Evolutionary conservation across 768 basidiomycete genomes (phyloP).

Genomic region (Hypholoma sublateritium): DNA sequence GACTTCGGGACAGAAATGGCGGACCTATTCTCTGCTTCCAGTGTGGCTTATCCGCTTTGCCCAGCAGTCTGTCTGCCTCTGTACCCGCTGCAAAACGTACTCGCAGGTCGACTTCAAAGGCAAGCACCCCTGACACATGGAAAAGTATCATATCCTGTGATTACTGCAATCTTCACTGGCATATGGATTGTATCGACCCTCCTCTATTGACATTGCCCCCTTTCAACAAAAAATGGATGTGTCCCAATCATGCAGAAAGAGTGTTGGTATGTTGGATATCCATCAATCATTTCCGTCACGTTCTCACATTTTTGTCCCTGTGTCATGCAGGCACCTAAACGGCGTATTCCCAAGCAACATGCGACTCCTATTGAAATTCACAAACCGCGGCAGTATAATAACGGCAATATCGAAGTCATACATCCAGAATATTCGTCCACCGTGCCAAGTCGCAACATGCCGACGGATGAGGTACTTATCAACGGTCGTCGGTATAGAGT

Average conservation of each 20-base stretch:
- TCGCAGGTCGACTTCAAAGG: conserved; percentile 48
- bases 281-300: not conserved
- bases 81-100: conserved; percentile 55
- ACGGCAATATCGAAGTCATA: conserved; percentile 89
- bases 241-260: conserved; percentile 93
- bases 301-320: not conserved
- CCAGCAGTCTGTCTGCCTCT: conserved; percentile 49
- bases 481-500: conserved; percentile 90
- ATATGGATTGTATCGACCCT: conserved; percentile 93
- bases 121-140: conserved; percentile 52
- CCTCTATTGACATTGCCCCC: conserved; percentile 85
- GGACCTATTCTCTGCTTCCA: conserved; percentile 86
- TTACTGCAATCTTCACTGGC: conserved; percentile 93
- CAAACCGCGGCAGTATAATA: conserved; percentile 76
- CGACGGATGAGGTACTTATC: conserved; percentile 81
- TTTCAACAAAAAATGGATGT: conserved; percentile 96
- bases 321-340: conserved; percentile 63
- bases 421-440: conserved; percentile 57
- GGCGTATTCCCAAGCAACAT: conserved; percentile 74
- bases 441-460: conserved; percentile 37
- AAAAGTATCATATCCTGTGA: conserved; percentile 90
- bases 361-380: conserved; percentile 70
- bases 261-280: conserved; percentile 58
- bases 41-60: conserved; percentile 81
- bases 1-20: conserved; percentile 83